Base-by-base conservation (phyloP, 176 grass and related monocot species). In the Eremochloa ophiuroides region DNA sequence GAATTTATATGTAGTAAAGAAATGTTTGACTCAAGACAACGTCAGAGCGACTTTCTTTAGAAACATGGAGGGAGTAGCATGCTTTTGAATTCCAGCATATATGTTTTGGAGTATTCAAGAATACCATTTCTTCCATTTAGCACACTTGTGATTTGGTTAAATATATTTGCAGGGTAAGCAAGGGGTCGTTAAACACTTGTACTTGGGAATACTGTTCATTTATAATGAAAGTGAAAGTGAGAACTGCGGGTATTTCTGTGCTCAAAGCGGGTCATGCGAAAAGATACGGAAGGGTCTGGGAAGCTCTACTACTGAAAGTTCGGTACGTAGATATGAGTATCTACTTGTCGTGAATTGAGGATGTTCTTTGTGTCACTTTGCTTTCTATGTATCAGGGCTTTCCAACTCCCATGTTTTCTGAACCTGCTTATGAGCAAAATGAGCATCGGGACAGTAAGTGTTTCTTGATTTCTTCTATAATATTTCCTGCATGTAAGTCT, bases 131-230 rank as follows among this genome's bases (percentile, higher is more conserved):
- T 63, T 83, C 29, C 62, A 55, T 69, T 78, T 77, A 59, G 25
- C 53, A 27, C 44, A 39, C 25, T 38, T 55, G 50, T 38, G 53
- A 83, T 76, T 69, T 51, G 29, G 85, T 90, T 88, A 35, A 60
- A 58, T 60, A 40, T 62, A 50, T 79, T 84, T 84, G 43, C 93
- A 99, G 96, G 96, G 87, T 62, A 99, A 91, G 77, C 70, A 93
- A 93, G 96, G 96, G 74, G 79, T 89, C 53, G 91, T 99, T 62
- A 99, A 93, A 74, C 96, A 99, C 86, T 77, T 99, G 88, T 99
- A 91, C 69, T 88, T 85, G 76, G 96, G 96, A 65, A 85, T 82
- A 83, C 84, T 99, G n/a, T 99, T 99, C 69, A 90, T 99, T 42
- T 82, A 83, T 86, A 86, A 86, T 88, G 88, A 93, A 86, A 86